Base-by-base conservation (phyloP, 352 stramenopile species). In the Pythium apleroticum region DNA sequence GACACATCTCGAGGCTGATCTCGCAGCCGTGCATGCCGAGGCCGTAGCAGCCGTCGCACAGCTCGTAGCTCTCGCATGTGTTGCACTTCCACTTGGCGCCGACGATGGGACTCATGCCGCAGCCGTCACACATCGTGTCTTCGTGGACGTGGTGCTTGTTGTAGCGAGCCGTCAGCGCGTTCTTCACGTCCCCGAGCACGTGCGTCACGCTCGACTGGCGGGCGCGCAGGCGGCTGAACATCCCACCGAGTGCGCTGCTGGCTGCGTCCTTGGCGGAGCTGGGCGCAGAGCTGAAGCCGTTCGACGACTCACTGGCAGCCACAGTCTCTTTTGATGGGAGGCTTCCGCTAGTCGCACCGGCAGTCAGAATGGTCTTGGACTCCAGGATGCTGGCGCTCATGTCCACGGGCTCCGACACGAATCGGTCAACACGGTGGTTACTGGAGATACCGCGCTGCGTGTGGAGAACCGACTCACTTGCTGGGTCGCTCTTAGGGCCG, bases 91-190 rank as follows among this genome's bases (percentile, higher is more conserved):
- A 94, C 65, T 84, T 88, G 45, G 77, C 73, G 20, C 84, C 86
- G 19, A 91, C 68, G 65, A 95, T 95, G 17, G 86, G 86, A 35
- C 76, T 86, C 71, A 87, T 78, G 30, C 86, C 86, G 49, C 86
- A 95, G 27, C 86, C 84, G 59, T 91, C 80, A 55, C 86, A 95
- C 45, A 95, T 66, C 50, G 86, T 84, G 61, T 95, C 78, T 63
- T 89, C 80, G 68, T 95, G 80, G 22, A 95, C 76, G 41, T 88
- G 72, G 45, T 88, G 76, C 65, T 88, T 84, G 60, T 89, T 68
- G 37, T 81, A 84, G 8, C 77, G 77, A 39, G 69, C 73, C 27
- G 71, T 78, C 4, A 88, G 27, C 14, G 74, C 69, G 10, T 41
- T 89, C 66, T 87, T 89, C 19, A 90, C 79, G 50, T 87, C 79